Base-by-base conservation (phyloP, 208 protist genomes). In the Trypanosoma melophagium region DNA sequence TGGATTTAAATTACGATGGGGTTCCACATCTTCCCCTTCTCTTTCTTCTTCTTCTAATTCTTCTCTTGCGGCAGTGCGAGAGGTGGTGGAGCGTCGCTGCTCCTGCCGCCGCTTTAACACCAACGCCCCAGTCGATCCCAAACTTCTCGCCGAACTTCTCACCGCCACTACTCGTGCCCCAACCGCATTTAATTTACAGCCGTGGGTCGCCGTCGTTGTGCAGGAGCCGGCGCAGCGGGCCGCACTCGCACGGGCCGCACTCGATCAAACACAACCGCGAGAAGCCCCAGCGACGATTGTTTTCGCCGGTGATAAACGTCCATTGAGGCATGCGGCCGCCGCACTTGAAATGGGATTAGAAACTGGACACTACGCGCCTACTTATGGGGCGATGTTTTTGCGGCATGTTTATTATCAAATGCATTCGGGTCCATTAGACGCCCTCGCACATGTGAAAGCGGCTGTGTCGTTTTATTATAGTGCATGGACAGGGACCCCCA, bases 171-270 rank as follows among this genome's bases (percentile, higher is more conserved):
- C 64, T 17, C 85, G 92, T 0, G 62, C 84, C 28, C 87, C 92
- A 10, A 92, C 86, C 0, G 89, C 76, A 5, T 93, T 86, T 54
- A 96, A 96, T 69, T 71, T 96, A 8, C 92, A 96, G 69, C 80
- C 79, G 42, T 96, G 92, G 92, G 66, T 79, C 51, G 87, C 81
- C n/a, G 63, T 96, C 38, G 87, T 93, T n/a, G 84, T 96, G 17
- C 76, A 83, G 2, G 73, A 86, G n/a, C 21, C 12, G 17, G 31
- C 45, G 17, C 79, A 85, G 40, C 70, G 74, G 2, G 66, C 60
- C 31, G 65, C 64, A 13, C 74, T 96, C 0, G 83, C 70, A 55
- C 17, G 58, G 13, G 92, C 89, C 7, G 74, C 82, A 12, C 69
- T 96, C 0, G 77, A 76, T 7, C 92, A 96, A 73, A 69, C 64